A percentile compares a stretch with the other conserved stretches of the same genome.
These are phyloP conservation scores for Pichia sp. DNA, from an alignment of 1,139 yeast species.

Conservation along the genomic window DNA sequence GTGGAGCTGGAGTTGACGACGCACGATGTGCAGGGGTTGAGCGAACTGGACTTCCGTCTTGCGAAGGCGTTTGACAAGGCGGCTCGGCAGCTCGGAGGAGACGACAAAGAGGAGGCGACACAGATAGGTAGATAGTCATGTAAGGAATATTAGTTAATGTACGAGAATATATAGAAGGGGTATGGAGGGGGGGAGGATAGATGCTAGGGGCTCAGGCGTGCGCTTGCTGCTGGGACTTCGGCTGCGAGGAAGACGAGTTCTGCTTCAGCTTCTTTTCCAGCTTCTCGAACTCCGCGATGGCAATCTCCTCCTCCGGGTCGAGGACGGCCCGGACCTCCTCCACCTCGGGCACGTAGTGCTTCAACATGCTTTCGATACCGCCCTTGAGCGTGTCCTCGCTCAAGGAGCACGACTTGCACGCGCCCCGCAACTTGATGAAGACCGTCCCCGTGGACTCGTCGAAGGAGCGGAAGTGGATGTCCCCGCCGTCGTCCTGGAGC, in stretches of 20 bases:
- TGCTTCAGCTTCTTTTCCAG: conserved; percentile 31
- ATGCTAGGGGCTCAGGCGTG: background rate
- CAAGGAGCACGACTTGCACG: conserved; percentile 75
- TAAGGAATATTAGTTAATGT: background rate
- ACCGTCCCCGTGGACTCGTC: conserved; percentile 68
- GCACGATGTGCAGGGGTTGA: conserved; percentile 59
- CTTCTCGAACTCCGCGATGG: conserved; percentile 67
- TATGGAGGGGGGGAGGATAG: background rate
- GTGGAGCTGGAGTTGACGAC: conserved; percentile 60
- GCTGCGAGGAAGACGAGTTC: background rate
- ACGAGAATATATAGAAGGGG: background rate
- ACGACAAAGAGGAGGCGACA: background rate
- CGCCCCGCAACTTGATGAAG: conserved; percentile 71
- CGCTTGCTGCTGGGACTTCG: background rate
- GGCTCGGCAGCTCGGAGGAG: conserved; percentile 20
- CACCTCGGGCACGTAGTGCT: conserved; percentile 81
- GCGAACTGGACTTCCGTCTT: conserved; percentile 55
- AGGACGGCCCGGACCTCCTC: conserved; percentile 66
- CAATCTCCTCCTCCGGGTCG: conserved; percentile 56
- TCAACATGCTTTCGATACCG: conserved; percentile 82
- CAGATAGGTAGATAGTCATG: background rate
- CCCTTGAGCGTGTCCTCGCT: conserved; percentile 73
- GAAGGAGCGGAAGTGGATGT: conserved; percentile 65
- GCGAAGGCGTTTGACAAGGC: conserved; percentile 50
- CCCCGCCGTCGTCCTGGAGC: conserved; percentile 80